Base-by-base conservation (phyloP, 805 yeast species). In the Naumovozyma dairenensis region DNA sequence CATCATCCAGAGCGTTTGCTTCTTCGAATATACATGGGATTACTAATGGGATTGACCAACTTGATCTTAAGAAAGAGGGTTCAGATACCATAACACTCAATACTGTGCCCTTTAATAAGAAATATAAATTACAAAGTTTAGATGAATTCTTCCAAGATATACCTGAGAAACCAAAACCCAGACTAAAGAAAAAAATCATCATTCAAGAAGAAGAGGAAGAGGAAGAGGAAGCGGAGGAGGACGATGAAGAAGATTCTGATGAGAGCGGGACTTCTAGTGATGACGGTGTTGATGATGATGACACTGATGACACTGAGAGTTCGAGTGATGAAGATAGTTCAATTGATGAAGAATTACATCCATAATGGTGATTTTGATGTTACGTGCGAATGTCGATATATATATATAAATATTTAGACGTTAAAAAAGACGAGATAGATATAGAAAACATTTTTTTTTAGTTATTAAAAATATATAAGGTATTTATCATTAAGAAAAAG, bases 61-160 rank as follows among this genome's bases (percentile, higher is more conserved):
- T n/a, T n/a, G n/a, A n/a, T n/a, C n/a, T n/a, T n/a, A n/a, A n/a
- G n/a, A n/a, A n/a, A n/a, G n/a, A n/a, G n/a, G n/a, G n/a, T n/a
- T n/a, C n/a, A n/a, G n/a, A n/a, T n/a, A n/a, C n/a, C n/a, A n/a
- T n/a, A n/a, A n/a, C n/a, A n/a, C n/a, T n/a, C n/a, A n/a, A n/a
- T n/a, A n/a, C n/a, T n/a, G n/a, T n/a, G n/a, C n/a, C n/a, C n/a
- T n/a, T n/a, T n/a, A n/a, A n/a, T n/a, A n/a, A n/a, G n/a, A 66
- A 63, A 34, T 78, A 74, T 47, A 70, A 72, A 38, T 56, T 81
- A 25, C 94, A 84, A 53, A 80, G 87, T 37, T 60, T 87, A 37
- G 96, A 87, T 49, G 97, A 87, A 40, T 87, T 87, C 53, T 77
- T 87, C 45, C 80, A 71, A 2, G 68, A 67, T 38, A 59, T 69